Evolutionary conservation across 1,284 basidiomycete species (phyloP).

Genomic region (Trametes pubescens): DNA sequence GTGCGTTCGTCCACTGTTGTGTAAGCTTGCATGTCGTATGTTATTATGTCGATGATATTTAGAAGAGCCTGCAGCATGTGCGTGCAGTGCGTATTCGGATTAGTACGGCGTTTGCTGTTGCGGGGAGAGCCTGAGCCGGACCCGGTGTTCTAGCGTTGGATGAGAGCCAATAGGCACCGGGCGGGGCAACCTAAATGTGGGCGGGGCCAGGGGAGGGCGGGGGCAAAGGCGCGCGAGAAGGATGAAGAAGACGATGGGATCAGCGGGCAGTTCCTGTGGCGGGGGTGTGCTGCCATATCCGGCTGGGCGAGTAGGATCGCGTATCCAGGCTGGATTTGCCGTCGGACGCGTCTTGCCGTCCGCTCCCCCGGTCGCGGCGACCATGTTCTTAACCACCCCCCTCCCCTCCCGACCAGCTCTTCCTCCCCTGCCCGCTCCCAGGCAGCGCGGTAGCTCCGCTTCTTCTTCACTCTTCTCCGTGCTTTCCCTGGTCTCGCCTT

Average conservation of each 20-base stretch:
- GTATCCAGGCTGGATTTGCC: slow-evolving; percentile 29
- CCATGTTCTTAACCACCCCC: slow-evolving; percentile 2
- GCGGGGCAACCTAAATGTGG: slow-evolving; percentile 12
- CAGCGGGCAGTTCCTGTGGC: slow-evolving; percentile 22
- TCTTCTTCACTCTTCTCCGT: slow-evolving; percentile 1
- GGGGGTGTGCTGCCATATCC: slow-evolving; percentile 18
- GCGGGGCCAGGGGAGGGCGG: background rate
- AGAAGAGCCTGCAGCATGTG: too few species aligned
- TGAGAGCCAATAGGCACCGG: slow-evolving; percentile 9
- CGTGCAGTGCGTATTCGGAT: too few species aligned
- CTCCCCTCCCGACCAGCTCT: slow-evolving; percentile 3
- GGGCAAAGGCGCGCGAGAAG: slow-evolving; percentile 9
- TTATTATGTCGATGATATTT: too few species aligned
- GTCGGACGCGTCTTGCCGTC: slow-evolving; percentile 19
- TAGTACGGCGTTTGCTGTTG: too few species aligned
- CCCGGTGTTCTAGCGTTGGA: slow-evolving; percentile 2
- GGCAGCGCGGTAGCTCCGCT: slow-evolving; percentile 5
- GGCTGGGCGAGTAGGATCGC: slow-evolving; percentile 25
- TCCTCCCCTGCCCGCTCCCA: slow-evolving; percentile 17
- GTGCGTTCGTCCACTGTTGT: too few species aligned
- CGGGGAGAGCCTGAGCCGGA: too few species aligned
- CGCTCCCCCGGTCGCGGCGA: background rate
- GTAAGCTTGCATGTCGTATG: too few species aligned
- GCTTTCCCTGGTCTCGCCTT: background rate
- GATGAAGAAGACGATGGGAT: slow-evolving; percentile 15